Conservation (phyloP, 176 grass and related monocot species). For the Poa annua region DNA sequence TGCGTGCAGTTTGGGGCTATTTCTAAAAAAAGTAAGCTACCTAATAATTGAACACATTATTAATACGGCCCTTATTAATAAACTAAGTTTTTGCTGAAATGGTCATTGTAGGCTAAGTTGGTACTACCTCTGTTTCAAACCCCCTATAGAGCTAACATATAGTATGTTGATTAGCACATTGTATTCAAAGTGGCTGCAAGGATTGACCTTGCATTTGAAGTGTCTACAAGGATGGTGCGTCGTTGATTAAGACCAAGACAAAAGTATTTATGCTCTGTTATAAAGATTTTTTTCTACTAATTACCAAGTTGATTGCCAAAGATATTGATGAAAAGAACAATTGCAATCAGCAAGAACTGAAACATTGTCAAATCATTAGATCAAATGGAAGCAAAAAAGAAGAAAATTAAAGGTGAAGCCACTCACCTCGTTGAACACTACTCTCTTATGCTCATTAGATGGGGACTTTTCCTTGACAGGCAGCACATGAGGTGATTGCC, state of each 20-base stretch:
- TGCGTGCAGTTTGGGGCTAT: no score
- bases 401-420: background rate
- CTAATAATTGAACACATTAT: no score
- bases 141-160: slow-evolving; percentile 7
- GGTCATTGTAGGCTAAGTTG: no score
- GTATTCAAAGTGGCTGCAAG: background rate
- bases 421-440: slow-evolving; percentile 29
- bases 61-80: no score
- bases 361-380: background rate
- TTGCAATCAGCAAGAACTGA: background rate
- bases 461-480: background rate
- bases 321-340: background rate
- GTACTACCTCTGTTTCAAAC: no score
- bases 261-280: background rate
- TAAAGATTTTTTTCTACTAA: background rate
- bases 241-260: background rate
- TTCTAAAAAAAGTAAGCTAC: no score
- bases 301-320: background rate
- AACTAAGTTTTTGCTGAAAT: background rate
- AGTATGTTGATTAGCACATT: background rate
- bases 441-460: background rate
- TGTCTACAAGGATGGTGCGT: background rate
- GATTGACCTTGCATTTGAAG: background rate
- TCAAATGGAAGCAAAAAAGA: background rate
- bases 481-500: background rate